phyloP scores from a whole-genome alignment of 257 asterid genomes.

The Ilex asprella region DNA sequence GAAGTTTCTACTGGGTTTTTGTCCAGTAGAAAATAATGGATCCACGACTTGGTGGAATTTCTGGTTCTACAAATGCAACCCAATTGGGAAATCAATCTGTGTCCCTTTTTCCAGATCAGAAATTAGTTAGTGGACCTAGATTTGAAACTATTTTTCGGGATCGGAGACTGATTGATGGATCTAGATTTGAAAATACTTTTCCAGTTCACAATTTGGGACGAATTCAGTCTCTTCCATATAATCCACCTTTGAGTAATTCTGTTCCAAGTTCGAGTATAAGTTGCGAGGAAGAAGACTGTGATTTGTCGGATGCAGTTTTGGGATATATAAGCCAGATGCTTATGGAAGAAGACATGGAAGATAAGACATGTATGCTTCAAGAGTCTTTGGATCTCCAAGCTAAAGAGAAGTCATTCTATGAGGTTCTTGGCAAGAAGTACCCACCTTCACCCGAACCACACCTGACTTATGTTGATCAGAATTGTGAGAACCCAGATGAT shows the following conservation, averaged over 20 bases:
- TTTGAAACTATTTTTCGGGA: slow-evolving; percentile 20
- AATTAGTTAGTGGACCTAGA: slow-evolving; percentile 4
- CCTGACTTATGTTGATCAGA: too few relatives aligned
- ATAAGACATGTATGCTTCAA: slow-evolving; percentile 45
- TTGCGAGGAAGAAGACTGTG: slow-evolving; percentile 24
- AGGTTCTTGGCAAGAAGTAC: slow-evolving; percentile 49
- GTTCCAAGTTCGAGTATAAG: too few relatives aligned
- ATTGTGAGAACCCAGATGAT: too few relatives aligned
- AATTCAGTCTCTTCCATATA: too few relatives aligned
- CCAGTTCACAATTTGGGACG: not conserved
- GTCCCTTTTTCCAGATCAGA: slow-evolving; percentile 6
- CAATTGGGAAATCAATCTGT: slow-evolving; percentile 34
- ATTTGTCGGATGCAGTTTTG: slow-evolving; percentile 45
- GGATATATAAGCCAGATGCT: slow-evolving; percentile 60
- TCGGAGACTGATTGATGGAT: slow-evolving; percentile 16
- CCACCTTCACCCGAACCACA: slow-evolving; percentile 29
- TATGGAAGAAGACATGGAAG: slow-evolving; percentile 77
- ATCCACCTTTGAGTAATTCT: too few relatives aligned
- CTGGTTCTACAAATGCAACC: slow-evolving; percentile 31
- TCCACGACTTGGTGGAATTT: slow-evolving; percentile 35
- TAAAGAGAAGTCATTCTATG: slow-evolving; percentile 62
- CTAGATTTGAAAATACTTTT: slow-evolving; percentile 10
- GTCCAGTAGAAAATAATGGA: slow-evolving; percentile 32
- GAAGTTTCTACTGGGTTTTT: not conserved
- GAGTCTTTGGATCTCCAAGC: slow-evolving; percentile 60